Base-by-base conservation (phyloP, 768 basidiomycete genomes). In the Tulasnella sp. region DNA sequence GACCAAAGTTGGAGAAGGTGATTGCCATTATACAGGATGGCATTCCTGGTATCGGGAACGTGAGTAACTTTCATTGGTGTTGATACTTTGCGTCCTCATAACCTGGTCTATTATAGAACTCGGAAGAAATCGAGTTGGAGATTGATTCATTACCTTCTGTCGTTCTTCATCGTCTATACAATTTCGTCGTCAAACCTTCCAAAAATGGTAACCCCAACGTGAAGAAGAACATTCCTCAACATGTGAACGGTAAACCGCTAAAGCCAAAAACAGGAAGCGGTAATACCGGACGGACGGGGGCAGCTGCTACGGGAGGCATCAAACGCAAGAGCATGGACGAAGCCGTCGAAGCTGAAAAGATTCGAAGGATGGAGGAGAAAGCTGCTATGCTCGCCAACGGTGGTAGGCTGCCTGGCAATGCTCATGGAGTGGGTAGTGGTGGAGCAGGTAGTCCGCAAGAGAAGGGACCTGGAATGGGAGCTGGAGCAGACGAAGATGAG, bases 291-390 rank as follows among this genome's bases (percentile, higher is more conserved):
- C 77, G 83, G 42, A 70, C 71, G 4, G 80, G 81, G 55, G 84
- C 28, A 82, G 81, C 0, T 16, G 84, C 85, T 0, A 91, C 88
- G 3, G 91, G 89, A 37, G 89, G 91, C 7, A 69, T 89, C 41
- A 89, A 91, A 65, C 80, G 90, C 53, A 90, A 91, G 73, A 87
- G 83, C 62, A 92, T 96, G 86, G 90, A 96, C 62, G 91, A 98
- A 69, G 86, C 89, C 57, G 83, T 83, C 29, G 93, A 99, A 68
- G 83, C 87, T 6, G 90, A 89, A 70, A 89, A 92, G 71, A 99
- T 99, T 61, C 77, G 83, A 45, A 74, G 78, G 64, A 73, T 99
- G 37, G 93, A 99, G 66, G 81, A 81, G 59, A 80, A 88, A 56
- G 81, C 96, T 70, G 73, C 76, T 25, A 73, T 86, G 27, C 92